Evolutionary conservation across 805 yeast species (phyloP).

Genomic region (Brettanomyces sp.): DNA sequence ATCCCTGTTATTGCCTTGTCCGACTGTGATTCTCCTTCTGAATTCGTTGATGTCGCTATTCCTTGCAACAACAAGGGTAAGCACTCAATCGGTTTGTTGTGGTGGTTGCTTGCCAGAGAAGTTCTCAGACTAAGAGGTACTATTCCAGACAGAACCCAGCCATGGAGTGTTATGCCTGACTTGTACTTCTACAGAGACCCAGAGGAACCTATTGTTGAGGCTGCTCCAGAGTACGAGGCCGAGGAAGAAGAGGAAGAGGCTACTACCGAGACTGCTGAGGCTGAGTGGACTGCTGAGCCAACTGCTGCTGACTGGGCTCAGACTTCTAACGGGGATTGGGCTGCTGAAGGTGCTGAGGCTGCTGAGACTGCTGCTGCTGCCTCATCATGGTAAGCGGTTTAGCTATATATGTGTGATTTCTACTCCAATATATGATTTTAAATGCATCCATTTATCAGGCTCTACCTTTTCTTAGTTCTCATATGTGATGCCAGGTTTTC

Average conservation of each 20-base stretch:
- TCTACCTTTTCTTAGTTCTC: too few relatives aligned
- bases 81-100: slow-evolving; percentile 98
- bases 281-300: slow-evolving; percentile 54
- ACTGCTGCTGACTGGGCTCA: slow-evolving; percentile 74
- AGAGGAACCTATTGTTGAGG: slow-evolving; percentile 88
- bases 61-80: slow-evolving; percentile 99
- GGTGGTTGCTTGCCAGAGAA: slow-evolving; percentile 99
- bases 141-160: slow-evolving; percentile 89
- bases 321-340: slow-evolving; percentile 34
- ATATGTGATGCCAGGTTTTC: too few relatives aligned
- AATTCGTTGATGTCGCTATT: slow-evolving; percentile 98
- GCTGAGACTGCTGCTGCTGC: slow-evolving; percentile 19
- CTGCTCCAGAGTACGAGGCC: slow-evolving; percentile 53
- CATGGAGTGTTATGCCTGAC: slow-evolving; percentile 99
- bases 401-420: too few relatives aligned
- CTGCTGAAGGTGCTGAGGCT: slow-evolving; percentile 51
- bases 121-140: slow-evolving; percentile 98
- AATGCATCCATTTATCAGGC: too few relatives aligned
- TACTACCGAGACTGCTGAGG: slow-evolving; percentile 37
- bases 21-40: slow-evolving; percentile 98
- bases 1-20: slow-evolving; percentile 99
- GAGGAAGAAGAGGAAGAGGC: slow-evolving; percentile 56
- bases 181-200: slow-evolving; percentile 99
- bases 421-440: too few relatives aligned
- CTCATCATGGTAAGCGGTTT: slow-evolving; percentile 21